Percentiles rank a stretch among this genome's conserved stretches.
Evolutionary conservation across 108 stramenopile genomes (phyloP).

Genomic region (Pseudonitzschia multiseries): DNA sequence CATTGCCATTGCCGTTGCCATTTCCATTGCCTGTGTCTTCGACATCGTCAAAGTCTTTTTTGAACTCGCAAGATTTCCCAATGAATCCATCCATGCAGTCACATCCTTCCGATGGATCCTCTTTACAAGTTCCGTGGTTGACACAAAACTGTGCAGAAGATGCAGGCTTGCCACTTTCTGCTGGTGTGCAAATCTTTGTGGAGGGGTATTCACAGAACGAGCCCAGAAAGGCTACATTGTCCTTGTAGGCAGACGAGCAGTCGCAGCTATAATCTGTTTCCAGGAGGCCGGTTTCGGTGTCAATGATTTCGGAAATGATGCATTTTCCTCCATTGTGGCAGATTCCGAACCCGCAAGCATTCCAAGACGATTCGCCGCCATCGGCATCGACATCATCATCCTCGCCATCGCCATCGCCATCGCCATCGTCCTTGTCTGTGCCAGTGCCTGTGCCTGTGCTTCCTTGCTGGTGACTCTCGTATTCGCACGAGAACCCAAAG

Average conservation of each 20-base stretch:
- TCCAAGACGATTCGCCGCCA: too few species aligned
- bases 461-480: background rate
- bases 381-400: background rate
- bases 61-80: conserved; percentile 42
- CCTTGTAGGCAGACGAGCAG: conserved; percentile 39
- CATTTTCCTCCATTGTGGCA: conserved; percentile 56
- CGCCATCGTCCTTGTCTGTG: background rate
- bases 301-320: conserved; percentile 4
- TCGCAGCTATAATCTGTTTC: conserved; percentile 36
- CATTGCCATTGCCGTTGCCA: background rate
- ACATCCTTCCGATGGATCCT: conserved; percentile 20
- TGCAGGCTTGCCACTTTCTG: conserved; percentile 3
- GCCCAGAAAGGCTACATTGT: conserved; percentile 22
- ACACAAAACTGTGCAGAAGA: conserved; percentile 24
- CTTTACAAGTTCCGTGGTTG: conserved; percentile 30
- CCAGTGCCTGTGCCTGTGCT: background rate
- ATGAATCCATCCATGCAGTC: conserved; percentile 38
- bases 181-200: conserved; percentile 23
- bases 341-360: conserved; percentile 32
- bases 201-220: conserved; percentile 28
- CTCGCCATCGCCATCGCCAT: background rate
- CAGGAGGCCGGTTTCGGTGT: conserved; percentile 7
- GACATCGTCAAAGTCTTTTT: background rate
- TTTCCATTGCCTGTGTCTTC: conserved; percentile 3
- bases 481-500: conserved; percentile 11